Conservation (phyloP, 2,329 filamentous ascomycete species). For the Pezicula radicicola region DNA sequence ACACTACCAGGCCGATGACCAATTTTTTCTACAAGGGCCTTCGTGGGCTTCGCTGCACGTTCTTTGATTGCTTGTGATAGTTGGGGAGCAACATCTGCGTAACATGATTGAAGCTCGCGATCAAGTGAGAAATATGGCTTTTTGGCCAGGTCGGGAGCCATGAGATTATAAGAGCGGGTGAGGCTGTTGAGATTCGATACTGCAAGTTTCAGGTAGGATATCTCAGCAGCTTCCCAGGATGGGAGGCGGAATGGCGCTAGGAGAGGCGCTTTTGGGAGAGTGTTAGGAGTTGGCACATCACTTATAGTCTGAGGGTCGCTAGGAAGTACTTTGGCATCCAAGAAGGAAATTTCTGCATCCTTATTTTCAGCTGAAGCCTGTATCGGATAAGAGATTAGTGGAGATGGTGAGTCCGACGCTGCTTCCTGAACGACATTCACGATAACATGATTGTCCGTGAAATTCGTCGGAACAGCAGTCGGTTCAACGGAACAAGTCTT, state of each 20-base stretch:
- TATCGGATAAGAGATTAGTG: conserved; percentile 3
- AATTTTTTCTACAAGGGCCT: conserved; percentile 36
- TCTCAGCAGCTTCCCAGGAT: conserved; percentile 70
- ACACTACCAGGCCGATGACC: conserved; percentile 48
- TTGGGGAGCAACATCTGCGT: conserved; percentile 77
- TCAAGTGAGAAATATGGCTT: conserved; percentile 87
- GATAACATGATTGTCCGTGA: conserved; percentile 47
- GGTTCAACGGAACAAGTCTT: conserved; percentile 39
- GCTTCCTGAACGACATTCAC: conserved; percentile 38
- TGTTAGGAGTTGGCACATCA: conserved; percentile 4
- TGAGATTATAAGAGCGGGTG: conserved; percentile 87
- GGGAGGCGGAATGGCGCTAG: conserved; percentile 72
- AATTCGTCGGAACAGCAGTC: conserved; percentile 42
- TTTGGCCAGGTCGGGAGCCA: conserved; percentile 88
- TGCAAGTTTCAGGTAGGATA: conserved; percentile 71
- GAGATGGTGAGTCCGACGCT: conserved; percentile 13
- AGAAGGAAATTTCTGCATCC: conserved; percentile 3
- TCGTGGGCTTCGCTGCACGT: conserved; percentile 51
- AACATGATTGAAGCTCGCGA: conserved; percentile 78
- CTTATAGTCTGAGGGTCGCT: neutral
- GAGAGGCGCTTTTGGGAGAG: conserved; percentile 27
- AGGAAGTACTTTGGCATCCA: neutral
- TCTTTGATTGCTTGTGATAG: conserved; percentile 71
- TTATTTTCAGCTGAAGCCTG: conserved; percentile 16
- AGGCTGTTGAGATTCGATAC: conserved; percentile 76